Base-by-base conservation (phyloP, 225 moss, liverwort and hornwort genomes). In the Antitrichia curtipendula region DNA sequence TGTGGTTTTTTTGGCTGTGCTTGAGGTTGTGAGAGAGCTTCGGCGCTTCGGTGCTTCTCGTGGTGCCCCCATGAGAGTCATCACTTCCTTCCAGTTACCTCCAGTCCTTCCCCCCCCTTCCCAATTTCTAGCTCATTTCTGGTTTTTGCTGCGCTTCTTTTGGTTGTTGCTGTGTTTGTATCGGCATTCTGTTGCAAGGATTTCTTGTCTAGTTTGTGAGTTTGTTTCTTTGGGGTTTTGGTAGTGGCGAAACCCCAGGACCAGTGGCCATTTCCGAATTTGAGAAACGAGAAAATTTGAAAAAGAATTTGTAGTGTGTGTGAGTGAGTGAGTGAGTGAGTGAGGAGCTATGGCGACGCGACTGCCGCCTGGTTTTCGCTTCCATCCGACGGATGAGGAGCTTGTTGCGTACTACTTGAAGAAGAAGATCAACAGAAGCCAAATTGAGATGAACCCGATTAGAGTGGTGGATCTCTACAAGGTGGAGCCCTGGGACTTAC, bases 401-500 rank as follows among this genome's bases (percentile, higher is more conserved):
- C 82, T 96, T 65, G 92, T 96, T 3, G 95, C 90, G 11, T 98
- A 88, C 83, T 98, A 98, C 40, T 88, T 98, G 87, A 94, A 91
- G 91, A 91, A 95, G 69, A 96, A 96, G 86, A 93, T 98, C 21
- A 92, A 88, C n/a, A 92, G 95, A 13, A 80, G 90, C 16, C 24
- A 29, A 24, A 91, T 94, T 45, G 94, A 93, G 52, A 91, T 92
- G 74, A 91, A 96, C 20, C 93, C 96, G 5, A 96, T 98, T 64
- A 69, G 82, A 3, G 95, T 89, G 60, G 94, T 96, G 62, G 97
- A 98, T 75, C 77, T 98, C 3, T 98, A 96, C 91, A 98, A 96
- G 86, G 93, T 93, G 72, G 97, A 98, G 82, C 97, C 97, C 2
- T 96, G 96, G 97, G 97, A 98, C 72, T 89, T 98, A 18, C 95